phyloP scores from a whole-genome alignment of 1,139 yeast genomes.

The Kurtzmaniella quercitrusa region DNA sequence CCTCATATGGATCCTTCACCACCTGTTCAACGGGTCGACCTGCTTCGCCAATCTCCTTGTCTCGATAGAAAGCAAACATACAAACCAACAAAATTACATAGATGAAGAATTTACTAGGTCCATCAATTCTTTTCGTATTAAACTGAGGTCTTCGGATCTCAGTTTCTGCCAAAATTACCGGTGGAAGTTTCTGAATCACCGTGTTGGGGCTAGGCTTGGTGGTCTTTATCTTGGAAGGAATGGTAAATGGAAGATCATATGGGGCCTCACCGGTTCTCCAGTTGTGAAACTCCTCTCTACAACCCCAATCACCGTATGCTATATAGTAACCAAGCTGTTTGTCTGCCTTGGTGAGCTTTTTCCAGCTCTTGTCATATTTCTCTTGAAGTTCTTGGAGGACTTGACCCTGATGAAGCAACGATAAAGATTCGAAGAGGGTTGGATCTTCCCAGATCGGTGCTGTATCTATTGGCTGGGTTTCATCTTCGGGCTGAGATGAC shows the following conservation, averaged over 20 bases:
- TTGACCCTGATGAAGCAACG: conserved; percentile 56
- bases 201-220: conserved; percentile 21
- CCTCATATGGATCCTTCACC: conserved; percentile 35
- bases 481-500: conserved; percentile 25
- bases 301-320: conserved; percentile 64
- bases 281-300: conserved; percentile 50
- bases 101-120: conserved; percentile 49
- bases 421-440: conserved; percentile 36
- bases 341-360: conserved; percentile 35
- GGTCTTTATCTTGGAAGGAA: conserved; percentile 29
- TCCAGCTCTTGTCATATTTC: conserved; percentile 52
- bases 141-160: conserved; percentile 47
- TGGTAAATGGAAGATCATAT: conserved; percentile 52
- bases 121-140: conserved; percentile 49
- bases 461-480: conserved; percentile 51
- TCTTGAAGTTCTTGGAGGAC: conserved; percentile 51
- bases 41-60: conserved; percentile 45
- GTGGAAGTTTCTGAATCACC: conserved; percentile 22
- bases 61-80: conserved; percentile 45
- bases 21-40: conserved; percentile 42
- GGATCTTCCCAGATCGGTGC: conserved; percentile 49
- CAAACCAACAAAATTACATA: conserved; percentile 40
- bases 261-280: conserved; percentile 41
- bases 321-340: conserved; percentile 53
- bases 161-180: conserved; percentile 45